These are phyloP conservation scores for Liriodendron chinense DNA, from an alignment of 164 flowering plant genomes.

Conservation along the genomic window DNA sequence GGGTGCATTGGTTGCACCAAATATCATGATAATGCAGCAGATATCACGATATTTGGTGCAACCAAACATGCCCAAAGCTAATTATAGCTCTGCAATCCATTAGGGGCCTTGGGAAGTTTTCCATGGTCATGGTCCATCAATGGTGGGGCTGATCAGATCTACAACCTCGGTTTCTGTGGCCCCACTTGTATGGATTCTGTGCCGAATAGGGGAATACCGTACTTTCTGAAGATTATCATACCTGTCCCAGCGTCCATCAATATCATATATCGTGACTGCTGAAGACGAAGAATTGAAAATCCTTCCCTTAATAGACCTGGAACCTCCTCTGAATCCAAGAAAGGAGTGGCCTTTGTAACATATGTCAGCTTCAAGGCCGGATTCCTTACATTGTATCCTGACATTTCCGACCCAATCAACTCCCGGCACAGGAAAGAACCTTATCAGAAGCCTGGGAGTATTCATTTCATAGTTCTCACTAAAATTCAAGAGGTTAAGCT, in stretches of 20 bases:
- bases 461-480: constrained; percentile 73
- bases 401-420: constrained; percentile 69
- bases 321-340: constrained; percentile 37
- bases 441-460: constrained; percentile 58
- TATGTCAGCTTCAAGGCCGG: constrained; percentile 67
- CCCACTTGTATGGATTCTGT: too few species aligned
- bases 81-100: background rate
- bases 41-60: too few species aligned
- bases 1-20: too few species aligned
- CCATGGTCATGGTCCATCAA: background rate
- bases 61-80: too few species aligned
- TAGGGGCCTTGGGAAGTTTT: background rate
- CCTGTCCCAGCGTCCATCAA: constrained; percentile 89
- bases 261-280: constrained; percentile 44
- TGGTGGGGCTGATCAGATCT: too few species aligned
- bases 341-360: constrained; percentile 40
- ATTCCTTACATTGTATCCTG: constrained; percentile 54
- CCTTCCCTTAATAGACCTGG: constrained; percentile 58
- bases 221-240: constrained; percentile 15
- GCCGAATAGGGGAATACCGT: too few species aligned
- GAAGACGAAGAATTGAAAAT: constrained; percentile 51
- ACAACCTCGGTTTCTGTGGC: too few species aligned
- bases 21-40: background rate
- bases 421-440: constrained; percentile 63
- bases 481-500: constrained; percentile 48